Evolutionary conservation across 768 basidiomycete genomes (phyloP), one percentile per base, ranked within the genome.

Genomic region (Leucocoprinus leucothites): DNA sequence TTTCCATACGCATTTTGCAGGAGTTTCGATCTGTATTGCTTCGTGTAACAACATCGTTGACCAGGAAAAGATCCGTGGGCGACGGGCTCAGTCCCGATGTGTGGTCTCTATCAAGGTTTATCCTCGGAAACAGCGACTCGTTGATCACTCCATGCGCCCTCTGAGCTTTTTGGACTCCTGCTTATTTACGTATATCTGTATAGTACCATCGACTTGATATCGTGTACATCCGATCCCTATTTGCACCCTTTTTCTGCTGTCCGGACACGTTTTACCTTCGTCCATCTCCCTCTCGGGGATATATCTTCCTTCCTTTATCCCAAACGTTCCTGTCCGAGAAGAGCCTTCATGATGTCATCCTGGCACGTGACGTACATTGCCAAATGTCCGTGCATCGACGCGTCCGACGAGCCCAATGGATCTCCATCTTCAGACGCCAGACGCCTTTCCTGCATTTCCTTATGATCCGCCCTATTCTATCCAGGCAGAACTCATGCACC

Each of bases 401-500:
- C n/a, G n/a, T n/a, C n/a, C n/a, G n/a, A n/a, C n/a, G n/a, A n/a
- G n/a, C n/a, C n/a, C n/a, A n/a, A 69, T 69, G 67, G 61, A 62
- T 36, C 65, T 80, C 43, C 66, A 71, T 16, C 74, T 96, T 3
- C 70, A 82, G 1, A 87, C 87, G 0, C 94, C 94, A 0, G 63
- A 69, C 1, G 61, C 63, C 1, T 97, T 97, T 65, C 75, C 85
- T 8, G 82, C 82, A 2, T 98, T 98, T 65, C 95, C 95, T 0
- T 97, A 88, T 64, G 74, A 82, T 14, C 75, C 83, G 3, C 94
- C 94, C 2, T 96, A 96, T 66, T 66, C 78, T 16, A 95, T 96
- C 55, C 96, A 98, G 66, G 72, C 79, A 0, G 82, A 90, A 34
- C 82, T 98, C 24, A 97, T 98, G 95, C 83, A 76, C 16, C 91